Base-by-base conservation (phyloP, 805 yeast species). In the Candida oleophila region DNA sequence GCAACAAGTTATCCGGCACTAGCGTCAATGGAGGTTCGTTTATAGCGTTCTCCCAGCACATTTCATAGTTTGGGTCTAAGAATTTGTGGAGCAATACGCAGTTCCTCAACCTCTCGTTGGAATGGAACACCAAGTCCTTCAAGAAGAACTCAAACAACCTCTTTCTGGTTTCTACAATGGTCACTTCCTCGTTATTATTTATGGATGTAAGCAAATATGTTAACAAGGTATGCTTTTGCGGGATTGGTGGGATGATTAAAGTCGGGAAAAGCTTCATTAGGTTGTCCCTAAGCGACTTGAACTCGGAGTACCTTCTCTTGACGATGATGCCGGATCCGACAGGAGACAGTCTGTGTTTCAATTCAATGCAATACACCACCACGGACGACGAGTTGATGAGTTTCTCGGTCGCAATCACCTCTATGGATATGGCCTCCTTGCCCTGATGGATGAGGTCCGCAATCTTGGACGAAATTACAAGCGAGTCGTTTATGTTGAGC, bases 1-100 rank as follows among this genome's bases (percentile, higher is more conserved):
- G 61, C 18, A 80, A 57, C 33, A 76, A 59, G 40, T 77, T 77
- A 42, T 72, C 69, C 3, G 83, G 80, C 3, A 80, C 62, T 22
- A 70, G 53, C 44, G 65, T 70, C 8, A 66, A 66, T 2, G 77
- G 77, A 1, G 77, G 75, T 51, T 73, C 77, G 48, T 73, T 72
- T 44, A 78, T 65, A 1, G 78, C 75, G 54, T 77, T 71, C n/a
- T 62, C 59, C 83, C 83, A 80, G 48, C 75, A 66, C 47, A 66
- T 63, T 50, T 76, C 81, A 43, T 69, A 72, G 59, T 67, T 62
- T 4, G 81, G 81, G 53, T 78, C 83, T 30, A 80, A 57, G 49
- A 80, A 80, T 51, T 77, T 76, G 46, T 56, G 68, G 11, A 78
- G 48, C 14, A 80, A 54, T 0, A 57, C 60, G 33, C 80, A 73